Evolutionary conservation across 257 asterid species (phyloP).

Genomic region (Gynochthodes officinalis): DNA sequence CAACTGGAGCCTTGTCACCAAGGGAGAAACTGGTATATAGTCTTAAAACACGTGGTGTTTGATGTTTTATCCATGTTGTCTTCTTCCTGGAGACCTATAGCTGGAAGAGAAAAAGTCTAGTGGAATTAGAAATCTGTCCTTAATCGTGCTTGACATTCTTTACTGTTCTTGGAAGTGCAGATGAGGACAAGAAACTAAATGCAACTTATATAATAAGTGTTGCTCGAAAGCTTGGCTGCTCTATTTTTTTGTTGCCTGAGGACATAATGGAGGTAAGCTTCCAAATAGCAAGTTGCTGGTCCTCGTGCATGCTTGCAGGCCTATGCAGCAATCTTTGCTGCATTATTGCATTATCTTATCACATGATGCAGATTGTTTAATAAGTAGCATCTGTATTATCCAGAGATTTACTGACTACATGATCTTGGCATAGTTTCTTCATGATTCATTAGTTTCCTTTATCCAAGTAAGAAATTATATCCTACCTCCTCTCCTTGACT

Average conservation of each 20-base stretch:
- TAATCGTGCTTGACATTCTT: background rate
- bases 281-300: background rate
- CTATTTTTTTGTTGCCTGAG: conserved; percentile 50
- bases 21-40: conserved; percentile 73
- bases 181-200: conserved; percentile 45
- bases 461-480: background rate
- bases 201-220: conserved; percentile 48
- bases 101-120: background rate
- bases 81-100: background rate
- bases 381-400: background rate
- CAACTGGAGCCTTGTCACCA: conserved; percentile 88
- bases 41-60: background rate
- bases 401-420: background rate
- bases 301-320: background rate
- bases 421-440: background rate
- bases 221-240: conserved; percentile 49
- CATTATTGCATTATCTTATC: background rate
- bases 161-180: conserved; percentile 26
- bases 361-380: background rate
- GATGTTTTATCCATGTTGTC: background rate
- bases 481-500: background rate
- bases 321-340: background rate
- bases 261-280: conserved; percentile 43
- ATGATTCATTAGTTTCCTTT: background rate
- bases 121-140: background rate